phyloP scores from a whole-genome alignment of 768 basidiomycete genomes.

The Lentinula raphanica region DNA sequence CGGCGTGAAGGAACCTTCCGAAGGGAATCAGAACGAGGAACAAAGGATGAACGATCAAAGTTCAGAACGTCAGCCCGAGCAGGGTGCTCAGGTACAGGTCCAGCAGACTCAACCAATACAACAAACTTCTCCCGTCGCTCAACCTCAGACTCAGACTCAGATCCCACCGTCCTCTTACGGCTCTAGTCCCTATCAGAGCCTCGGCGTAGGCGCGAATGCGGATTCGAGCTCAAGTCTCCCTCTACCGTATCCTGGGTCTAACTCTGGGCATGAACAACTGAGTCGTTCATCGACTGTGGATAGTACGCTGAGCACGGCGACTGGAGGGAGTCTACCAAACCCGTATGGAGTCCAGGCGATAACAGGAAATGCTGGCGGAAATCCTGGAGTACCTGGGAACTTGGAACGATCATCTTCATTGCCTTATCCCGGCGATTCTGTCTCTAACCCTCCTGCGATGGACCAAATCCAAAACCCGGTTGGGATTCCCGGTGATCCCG shows the following conservation, averaged over 20 bases:
- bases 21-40: neutral
- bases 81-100: neutral
- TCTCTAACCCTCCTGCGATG: too few species aligned
- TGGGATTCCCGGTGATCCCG: too few species aligned
- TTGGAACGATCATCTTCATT: neutral
- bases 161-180: neutral
- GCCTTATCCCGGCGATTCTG: neutral
- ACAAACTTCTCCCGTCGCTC: neutral
- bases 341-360: neutral
- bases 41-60: neutral
- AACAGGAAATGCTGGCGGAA: neutral
- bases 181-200: neutral
- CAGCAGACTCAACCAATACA: neutral
- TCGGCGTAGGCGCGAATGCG: neutral
- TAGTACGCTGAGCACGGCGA: neutral
- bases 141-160: neutral
- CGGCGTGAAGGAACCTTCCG: constrained; percentile 51
- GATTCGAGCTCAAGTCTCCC: too few species aligned
- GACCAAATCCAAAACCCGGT: too few species aligned
- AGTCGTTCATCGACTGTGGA: neutral
- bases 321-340: neutral
- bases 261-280: neutral
- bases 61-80: too few species aligned
- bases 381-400: neutral
- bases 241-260: neutral